Evolutionary conservation across 106 monocot species (phyloP), one percentile per base, ranked within the genome.

Genomic region (Narthecium ossifragum): DNA sequence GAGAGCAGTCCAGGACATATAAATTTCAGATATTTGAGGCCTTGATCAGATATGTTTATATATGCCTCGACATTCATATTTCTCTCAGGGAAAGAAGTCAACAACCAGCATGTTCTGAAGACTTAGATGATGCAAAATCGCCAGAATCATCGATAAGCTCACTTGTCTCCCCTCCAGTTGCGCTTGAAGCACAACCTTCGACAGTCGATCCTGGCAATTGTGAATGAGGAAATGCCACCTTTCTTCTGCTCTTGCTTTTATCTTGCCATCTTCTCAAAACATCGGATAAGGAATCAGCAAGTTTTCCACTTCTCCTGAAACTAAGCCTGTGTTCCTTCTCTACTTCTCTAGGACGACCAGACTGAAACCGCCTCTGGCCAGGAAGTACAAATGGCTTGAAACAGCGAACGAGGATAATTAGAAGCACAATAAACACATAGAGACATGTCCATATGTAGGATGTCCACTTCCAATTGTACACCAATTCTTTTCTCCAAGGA

Each of bases 401-500:
- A 38, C 53, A 76, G 34, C 73, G 74, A 13, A 67, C 32, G 28
- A 73, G 31, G 11, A 76, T 18, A n/a, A 82, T 64, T n/a, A 90
- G 58, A 61, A 80, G 68, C 45, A 76, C 45, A 13, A 78, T 36
- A 53, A 76, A 82, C 32, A 82, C 17, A 40, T 82, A 71, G 50
- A 82, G 29, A 2, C 76, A 73, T 6, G 54, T 46, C 85, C 90
- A 85, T 4, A 85, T 76, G 26, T 73, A 85, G 50, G 82, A 61
- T 2, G 90, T 82, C 85, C 82, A 82, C 57, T 76, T 85, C 90
- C 90, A 90, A 9, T 73, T 79, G 70, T 79, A 57, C 8, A 73
- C 67, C 18, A 85, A 14, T 56, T 70, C 59, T 59, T 85, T 90
- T 36, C 43, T 59, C 66, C 81, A 55, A 31, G 85, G 90, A 2